These are phyloP conservation scores for Sisymbrium altissimum DNA, from an alignment of 345 rosid species.

Conservation along the genomic window DNA sequence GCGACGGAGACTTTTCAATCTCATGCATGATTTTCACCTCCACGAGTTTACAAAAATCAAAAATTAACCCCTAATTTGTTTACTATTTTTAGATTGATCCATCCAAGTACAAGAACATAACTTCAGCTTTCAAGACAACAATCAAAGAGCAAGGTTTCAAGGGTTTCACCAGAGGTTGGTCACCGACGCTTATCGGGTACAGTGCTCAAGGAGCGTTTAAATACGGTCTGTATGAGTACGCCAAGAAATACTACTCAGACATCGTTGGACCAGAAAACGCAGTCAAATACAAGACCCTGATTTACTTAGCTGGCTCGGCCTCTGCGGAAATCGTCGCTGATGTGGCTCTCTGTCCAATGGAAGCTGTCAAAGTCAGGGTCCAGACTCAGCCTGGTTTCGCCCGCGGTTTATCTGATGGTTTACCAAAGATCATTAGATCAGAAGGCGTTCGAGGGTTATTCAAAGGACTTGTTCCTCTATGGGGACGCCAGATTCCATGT, in stretches of 20 bases:
- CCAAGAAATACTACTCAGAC: constrained; percentile 93
- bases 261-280: constrained; percentile 90
- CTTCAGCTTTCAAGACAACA: constrained; percentile 74
- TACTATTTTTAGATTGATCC: constrained; percentile 67
- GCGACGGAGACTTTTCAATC: not conserved
- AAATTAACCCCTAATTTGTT: not conserved
- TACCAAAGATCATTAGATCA: constrained; percentile 76
- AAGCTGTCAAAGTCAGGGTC: constrained; percentile 93
- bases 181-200: constrained; percentile 84
- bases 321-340: constrained; percentile 91
- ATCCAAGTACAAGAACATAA: constrained; percentile 69
- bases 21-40: not conserved
- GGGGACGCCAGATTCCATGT: constrained; percentile 99
- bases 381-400: constrained; percentile 98
- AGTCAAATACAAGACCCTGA: constrained; percentile 78
- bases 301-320: constrained; percentile 93
- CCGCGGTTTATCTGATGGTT: constrained; percentile 81
- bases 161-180: constrained; percentile 92
- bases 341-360: constrained; percentile 92
- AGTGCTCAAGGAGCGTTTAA: constrained; percentile 98
- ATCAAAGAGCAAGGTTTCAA: constrained; percentile 79
- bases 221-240: constrained; percentile 77
- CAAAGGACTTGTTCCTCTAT: constrained; percentile 87
- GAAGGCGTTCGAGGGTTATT: constrained; percentile 78
- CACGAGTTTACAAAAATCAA: too few species aligned